These are phyloP conservation scores for Mycena epipterygia DNA, from an alignment of 768 basidiomycete genomes.

Conservation along the genomic window DNA sequence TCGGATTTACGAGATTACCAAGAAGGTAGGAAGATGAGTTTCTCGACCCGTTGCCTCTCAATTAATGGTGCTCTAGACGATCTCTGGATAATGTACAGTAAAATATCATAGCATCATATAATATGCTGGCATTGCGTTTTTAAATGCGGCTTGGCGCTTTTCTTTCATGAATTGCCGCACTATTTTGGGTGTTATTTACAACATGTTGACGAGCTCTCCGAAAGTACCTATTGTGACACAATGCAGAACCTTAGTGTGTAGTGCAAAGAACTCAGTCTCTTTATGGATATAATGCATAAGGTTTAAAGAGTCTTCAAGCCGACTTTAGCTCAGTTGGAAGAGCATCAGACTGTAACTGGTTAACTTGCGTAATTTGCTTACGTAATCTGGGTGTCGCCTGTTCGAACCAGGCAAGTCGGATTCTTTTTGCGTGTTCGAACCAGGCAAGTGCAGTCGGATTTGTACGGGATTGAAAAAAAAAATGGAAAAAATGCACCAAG, in stretches of 20 bases:
- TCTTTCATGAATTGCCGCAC: too few relatives aligned
- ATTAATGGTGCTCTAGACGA: not conserved
- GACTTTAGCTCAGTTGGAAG: conserved; percentile 30
- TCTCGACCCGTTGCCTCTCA: not conserved
- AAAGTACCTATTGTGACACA: not conserved
- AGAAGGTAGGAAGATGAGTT: conserved; percentile 51
- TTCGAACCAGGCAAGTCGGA: conserved; percentile 24
- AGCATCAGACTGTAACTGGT: conserved; percentile 26
- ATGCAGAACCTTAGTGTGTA: too few relatives aligned
- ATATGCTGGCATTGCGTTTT: not conserved
- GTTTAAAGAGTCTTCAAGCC: too few relatives aligned
- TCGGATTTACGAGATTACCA: conserved; percentile 82
- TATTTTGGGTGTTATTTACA: too few relatives aligned
- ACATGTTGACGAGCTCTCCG: too few relatives aligned
- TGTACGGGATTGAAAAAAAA: too few relatives aligned
- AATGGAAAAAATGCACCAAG: too few relatives aligned
- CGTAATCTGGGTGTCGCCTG: conserved; percentile 18
- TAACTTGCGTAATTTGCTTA: not conserved
- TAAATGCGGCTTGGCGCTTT: too few relatives aligned
- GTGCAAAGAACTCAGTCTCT: not conserved
- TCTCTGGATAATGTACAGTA: conserved; percentile 7
- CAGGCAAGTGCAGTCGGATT: not conserved
- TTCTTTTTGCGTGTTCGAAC: not conserved
- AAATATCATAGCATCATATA: too few relatives aligned
- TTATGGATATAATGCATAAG: not conserved